These are phyloP conservation scores for Nelumbo lutea DNA, from an alignment of 164 flowering plant genomes.

Conservation along the genomic window DNA sequence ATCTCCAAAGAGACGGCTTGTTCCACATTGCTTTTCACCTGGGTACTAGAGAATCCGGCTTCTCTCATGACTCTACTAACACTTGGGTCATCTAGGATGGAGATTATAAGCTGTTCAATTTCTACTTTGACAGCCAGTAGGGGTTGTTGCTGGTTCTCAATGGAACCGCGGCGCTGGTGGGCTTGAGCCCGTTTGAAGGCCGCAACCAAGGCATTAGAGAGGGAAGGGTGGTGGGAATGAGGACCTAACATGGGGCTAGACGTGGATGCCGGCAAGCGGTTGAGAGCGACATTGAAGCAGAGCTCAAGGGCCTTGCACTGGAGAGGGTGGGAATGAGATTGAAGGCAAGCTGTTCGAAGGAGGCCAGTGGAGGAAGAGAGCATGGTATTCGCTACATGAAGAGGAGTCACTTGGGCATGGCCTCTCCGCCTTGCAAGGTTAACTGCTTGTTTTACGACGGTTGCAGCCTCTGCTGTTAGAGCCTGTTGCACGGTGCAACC, in stretches of 20 bases:
- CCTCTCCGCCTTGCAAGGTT: slow-evolving; percentile 73
- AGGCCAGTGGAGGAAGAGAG: slow-evolving; percentile 64
- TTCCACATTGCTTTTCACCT: slow-evolving; percentile 84
- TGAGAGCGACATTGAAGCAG: slow-evolving; percentile 96
- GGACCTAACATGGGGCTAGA: slow-evolving; percentile 49
- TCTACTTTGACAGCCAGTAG: slow-evolving; percentile 83
- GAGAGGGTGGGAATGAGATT: slow-evolving; percentile 88
- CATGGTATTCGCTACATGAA: slow-evolving; percentile 94
- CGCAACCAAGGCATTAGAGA: slow-evolving; percentile 90
- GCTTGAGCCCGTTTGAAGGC: slow-evolving; percentile 98
- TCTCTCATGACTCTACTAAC: slow-evolving; percentile 98
- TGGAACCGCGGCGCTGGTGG: slow-evolving; percentile 90
- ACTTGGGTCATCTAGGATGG: slow-evolving; percentile 94
- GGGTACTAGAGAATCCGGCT: slow-evolving; percentile 93
- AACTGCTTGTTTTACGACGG: slow-evolving; percentile 72
- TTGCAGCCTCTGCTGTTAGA: slow-evolving; percentile 76
- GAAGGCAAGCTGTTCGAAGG: slow-evolving; percentile 77
- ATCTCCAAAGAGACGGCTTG: slow-evolving; percentile 66
- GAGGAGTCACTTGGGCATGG: slow-evolving; percentile 94
- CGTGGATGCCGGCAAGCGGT: slow-evolving; percentile 82
- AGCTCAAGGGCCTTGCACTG: slow-evolving; percentile 93
- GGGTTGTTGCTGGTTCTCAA: slow-evolving; percentile 86
- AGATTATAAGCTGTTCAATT: slow-evolving; percentile 80
- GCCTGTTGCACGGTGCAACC: slow-evolving; percentile 81
- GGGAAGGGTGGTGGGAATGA: slow-evolving; percentile 57